phyloP scores from a whole-genome alignment of 345 rosid species.

The Microthlaspi erraticum region DNA sequence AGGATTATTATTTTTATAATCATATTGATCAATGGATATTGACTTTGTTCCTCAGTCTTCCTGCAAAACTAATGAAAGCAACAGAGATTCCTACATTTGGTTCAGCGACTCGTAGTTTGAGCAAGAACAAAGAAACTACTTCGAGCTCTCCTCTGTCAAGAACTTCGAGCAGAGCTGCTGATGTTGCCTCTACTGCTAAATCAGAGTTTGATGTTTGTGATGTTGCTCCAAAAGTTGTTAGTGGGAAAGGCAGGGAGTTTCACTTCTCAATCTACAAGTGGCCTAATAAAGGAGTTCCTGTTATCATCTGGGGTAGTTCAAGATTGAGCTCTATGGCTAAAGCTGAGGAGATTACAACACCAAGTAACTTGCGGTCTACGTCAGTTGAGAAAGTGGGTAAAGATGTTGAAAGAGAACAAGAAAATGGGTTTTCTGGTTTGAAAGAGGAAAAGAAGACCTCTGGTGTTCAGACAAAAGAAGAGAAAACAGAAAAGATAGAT shows the following conservation, averaged over 20 bases:
- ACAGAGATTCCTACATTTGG: slow-evolving; percentile 61
- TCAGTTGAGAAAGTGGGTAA: slow-evolving; percentile 12
- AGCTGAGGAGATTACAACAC: slow-evolving; percentile 11
- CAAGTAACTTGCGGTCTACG: neutral
- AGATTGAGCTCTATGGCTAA: slow-evolving; percentile 52
- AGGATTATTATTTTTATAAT: slow-evolving; percentile 9
- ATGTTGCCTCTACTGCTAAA: slow-evolving; percentile 35
- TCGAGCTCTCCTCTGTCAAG: slow-evolving; percentile 55
- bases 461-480: slow-evolving; percentile 33
- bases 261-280: slow-evolving; percentile 96
- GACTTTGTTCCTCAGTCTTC: slow-evolving; percentile 57
- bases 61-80: slow-evolving; percentile 55
- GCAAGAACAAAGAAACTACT: slow-evolving; percentile 52
- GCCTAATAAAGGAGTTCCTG: slow-evolving; percentile 78
- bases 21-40: neutral
- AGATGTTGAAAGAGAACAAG: neutral
- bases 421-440: slow-evolving; percentile 8
- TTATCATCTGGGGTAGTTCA: slow-evolving; percentile 49
- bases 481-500: slow-evolving; percentile 31
- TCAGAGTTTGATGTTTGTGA: slow-evolving; percentile 4
- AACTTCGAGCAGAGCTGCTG: slow-evolving; percentile 49
- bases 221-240: slow-evolving; percentile 43
- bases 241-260: slow-evolving; percentile 50
- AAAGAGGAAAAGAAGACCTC: slow-evolving; percentile 21
- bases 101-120: slow-evolving; percentile 46